A percentile compares a stretch with the other conserved stretches of the same genome.
Conservation (phyloP, 2,329 filamentous ascomycete species). For the Neoascochyta sp. region DNA sequence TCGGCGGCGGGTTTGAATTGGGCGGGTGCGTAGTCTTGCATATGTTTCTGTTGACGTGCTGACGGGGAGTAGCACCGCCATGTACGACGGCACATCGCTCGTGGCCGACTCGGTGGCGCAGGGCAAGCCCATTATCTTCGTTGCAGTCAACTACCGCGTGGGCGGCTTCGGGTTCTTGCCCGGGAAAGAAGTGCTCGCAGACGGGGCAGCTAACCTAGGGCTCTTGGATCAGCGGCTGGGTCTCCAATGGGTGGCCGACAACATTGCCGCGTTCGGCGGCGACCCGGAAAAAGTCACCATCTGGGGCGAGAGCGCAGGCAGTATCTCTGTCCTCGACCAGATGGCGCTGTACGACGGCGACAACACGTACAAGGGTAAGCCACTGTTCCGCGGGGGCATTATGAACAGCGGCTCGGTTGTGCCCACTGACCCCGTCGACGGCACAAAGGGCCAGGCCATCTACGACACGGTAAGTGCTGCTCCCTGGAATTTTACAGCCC, state of each 20-base stretch:
- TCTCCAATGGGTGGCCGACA: constrained; percentile 72
- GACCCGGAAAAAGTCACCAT: constrained; percentile 76
- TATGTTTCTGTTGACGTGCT: constrained; percentile 24
- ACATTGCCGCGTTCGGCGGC: constrained; percentile 73
- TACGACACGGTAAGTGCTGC: constrained; percentile 43
- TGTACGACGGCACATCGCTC: constrained; percentile 43
- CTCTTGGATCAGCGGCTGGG: constrained; percentile 69
- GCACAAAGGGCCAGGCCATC: constrained; percentile 61
- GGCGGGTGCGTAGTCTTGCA: constrained; percentile 16
- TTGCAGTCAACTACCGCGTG: constrained; percentile 74
- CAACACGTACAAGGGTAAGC: constrained; percentile 68
- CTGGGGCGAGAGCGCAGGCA: constrained; percentile 60
- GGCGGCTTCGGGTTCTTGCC: constrained; percentile 72
- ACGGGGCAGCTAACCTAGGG: constrained; percentile 67
- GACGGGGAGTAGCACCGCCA: constrained; percentile 16
- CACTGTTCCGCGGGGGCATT: constrained; percentile 71
- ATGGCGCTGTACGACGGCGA: constrained; percentile 71
- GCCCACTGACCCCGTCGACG: constrained; percentile 56
- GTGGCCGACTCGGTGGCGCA: constrained; percentile 43
- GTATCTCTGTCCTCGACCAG: constrained; percentile 71
- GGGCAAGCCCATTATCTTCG: constrained; percentile 66
- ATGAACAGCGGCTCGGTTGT: constrained; percentile 54
- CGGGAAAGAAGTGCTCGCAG: constrained; percentile 63
- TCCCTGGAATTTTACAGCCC: constrained; percentile 37
- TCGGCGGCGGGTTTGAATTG: constrained; percentile 45